Evolutionary conservation across 805 yeast genomes (phyloP), one percentile per base, ranked within the genome.

Genomic region (Suhomyces kilbournensis): DNA sequence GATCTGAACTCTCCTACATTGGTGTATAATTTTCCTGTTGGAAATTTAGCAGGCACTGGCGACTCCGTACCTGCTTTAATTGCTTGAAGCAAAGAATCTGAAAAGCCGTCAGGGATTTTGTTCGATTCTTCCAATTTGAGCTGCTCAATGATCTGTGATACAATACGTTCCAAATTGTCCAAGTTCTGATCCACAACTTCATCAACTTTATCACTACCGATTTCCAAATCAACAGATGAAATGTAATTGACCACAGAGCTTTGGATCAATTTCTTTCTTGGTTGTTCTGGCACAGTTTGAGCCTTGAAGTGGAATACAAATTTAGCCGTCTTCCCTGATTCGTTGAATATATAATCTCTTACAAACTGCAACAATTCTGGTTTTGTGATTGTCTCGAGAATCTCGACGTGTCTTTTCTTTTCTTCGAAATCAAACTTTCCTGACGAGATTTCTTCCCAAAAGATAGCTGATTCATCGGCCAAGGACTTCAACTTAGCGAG

Each of bases 361-460:
- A 78, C 89, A 61, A 84, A 84, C 0, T 75, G 74, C 25, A 81
- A 58, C 35, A 91, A 70, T 26, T 91, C 87, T 1, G 69, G 66
- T 61, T 84, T 80, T 26, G 84, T 74, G 49, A 90, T 66, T 3
- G 61, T 61, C 48, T 79, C 76, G 50, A 90, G 76, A 3, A 80
- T 55, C 44, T 76, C 76, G 6, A 88, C 90, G 53, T 85, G 85
- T 45, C 74, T 70, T 38, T 75, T 80, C 53, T 82, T 75, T 50
- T 80, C 76, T 35, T 75, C 69, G 69, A 90, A 93, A 65, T 93
- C 90, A 63, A 87, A 92, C 68, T 75, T 87, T 5, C 97, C 97
- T 52, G 82, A 77, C 28, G 82, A 80, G 52, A 94, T 86, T 12
- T 82, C 77, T 50, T 79, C 75, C 81, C 90, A 84, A 66, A 81